A percentile compares a stretch with the other conserved stretches of the same genome.
Conservation (phyloP, 2,329 filamentous ascomycete species). For the Botryotinia narcissicola region DNA sequence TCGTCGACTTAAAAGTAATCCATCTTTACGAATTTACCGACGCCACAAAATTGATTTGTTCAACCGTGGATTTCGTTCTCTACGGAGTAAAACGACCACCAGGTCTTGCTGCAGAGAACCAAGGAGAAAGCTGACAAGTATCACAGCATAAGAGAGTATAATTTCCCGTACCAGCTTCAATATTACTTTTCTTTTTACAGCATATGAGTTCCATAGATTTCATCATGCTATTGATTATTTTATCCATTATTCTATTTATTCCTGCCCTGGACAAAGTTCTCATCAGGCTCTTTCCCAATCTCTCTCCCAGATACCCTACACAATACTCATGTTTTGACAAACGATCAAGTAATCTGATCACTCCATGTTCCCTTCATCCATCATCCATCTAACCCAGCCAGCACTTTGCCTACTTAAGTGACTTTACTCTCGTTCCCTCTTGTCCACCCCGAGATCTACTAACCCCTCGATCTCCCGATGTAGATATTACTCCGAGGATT, state of each 20-base stretch:
- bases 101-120: not conserved
- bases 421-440: slow-evolving; percentile 3
- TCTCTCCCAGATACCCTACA: not conserved
- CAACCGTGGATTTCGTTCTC: not conserved
- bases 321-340: not conserved
- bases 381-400: not conserved
- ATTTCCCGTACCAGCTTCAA: not conserved
- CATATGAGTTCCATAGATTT: not conserved
- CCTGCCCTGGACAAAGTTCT: not conserved
- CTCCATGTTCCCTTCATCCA: not conserved
- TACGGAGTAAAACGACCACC: not conserved
- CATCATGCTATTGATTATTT: not conserved
- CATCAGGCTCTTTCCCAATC: not conserved
- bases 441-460: not conserved
- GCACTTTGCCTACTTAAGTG: not conserved
- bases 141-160: not conserved
- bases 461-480: not conserved
- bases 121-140: slow-evolving; percentile 1
- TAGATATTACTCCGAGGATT: not conserved
- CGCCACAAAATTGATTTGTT: slow-evolving; percentile 1
- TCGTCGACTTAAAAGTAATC: not conserved
- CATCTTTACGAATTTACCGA: not conserved
- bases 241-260: not conserved
- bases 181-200: not conserved
- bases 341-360: not conserved